A percentile compares a stretch with the other conserved stretches of the same genome.
Evolutionary conservation across 2,329 filamentous ascomycete genomes (phyloP).

Genomic region (Cladosporium sp.): DNA sequence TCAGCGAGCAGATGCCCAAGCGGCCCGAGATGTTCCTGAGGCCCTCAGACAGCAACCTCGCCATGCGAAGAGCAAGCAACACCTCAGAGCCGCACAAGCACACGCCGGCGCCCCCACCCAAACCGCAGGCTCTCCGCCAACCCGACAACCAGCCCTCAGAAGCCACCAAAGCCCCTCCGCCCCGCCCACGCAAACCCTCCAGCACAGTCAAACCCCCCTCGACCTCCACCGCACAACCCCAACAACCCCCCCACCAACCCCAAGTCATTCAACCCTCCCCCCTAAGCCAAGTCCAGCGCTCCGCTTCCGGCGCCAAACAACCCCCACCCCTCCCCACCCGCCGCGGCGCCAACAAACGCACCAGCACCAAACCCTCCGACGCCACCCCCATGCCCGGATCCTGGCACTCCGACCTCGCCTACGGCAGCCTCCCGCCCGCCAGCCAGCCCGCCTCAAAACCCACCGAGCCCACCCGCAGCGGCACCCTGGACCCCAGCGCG

Average conservation of each 20-base stretch:
- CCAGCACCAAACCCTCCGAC: conserved; percentile 35
- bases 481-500: conserved; percentile 10
- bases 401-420: conserved; percentile 15
- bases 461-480: neutral
- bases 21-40: conserved; percentile 24
- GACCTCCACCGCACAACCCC: neutral
- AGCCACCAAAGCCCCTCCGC: conserved; percentile 22
- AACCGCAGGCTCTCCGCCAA: conserved; percentile 21
- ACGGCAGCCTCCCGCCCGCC: neutral
- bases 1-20: conserved; percentile 33
- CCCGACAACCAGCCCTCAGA: conserved; percentile 14
- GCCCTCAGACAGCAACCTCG: conserved; percentile 1
- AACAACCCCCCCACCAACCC: conserved; percentile 10
- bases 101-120: conserved; percentile 30
- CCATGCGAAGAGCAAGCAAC: neutral
- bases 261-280: conserved; percentile 22
- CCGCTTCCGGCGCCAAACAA: conserved; percentile 19
- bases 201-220: conserved; percentile 25
- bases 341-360: conserved; percentile 26
- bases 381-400: conserved; percentile 25
- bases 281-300: conserved; percentile 29
- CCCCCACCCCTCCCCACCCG: conserved; percentile 29
- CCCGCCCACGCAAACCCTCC: conserved; percentile 32
- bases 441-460: neutral
- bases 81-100: conserved; percentile 23